Percentiles rank a stretch among this genome's conserved stretches.
Evolutionary conservation across 176 grass and related monocot genomes (phyloP).

Genomic region (Hyparrhenia diplandra): DNA sequence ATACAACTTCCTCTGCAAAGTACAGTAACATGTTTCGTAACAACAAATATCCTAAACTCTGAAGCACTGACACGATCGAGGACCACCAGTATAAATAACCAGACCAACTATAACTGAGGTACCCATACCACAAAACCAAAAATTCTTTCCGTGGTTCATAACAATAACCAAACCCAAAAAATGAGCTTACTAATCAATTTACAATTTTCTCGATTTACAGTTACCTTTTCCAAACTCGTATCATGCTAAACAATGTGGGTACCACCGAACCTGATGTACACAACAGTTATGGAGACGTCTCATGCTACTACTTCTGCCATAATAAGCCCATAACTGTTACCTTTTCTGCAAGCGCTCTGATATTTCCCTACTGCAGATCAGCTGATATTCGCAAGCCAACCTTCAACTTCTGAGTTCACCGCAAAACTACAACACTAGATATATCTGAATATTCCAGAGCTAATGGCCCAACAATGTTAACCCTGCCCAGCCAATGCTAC

Average conservation of each 20-base stretch:
- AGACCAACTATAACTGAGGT: background rate
- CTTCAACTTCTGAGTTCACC: conserved; percentile 1
- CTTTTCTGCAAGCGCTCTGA: background rate
- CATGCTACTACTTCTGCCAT: background rate
- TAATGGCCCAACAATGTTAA: background rate
- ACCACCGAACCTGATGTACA: background rate
- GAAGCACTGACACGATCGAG: background rate
- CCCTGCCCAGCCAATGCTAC: background rate
- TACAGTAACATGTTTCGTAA: background rate
- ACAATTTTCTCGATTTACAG: conserved; percentile 31
- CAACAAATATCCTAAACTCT: background rate
- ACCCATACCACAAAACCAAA: background rate
- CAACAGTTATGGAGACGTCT: background rate
- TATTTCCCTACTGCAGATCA: background rate
- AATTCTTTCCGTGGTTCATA: background rate
- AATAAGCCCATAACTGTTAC: background rate
- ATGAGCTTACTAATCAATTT: conserved; percentile 20
- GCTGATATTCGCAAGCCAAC: background rate
- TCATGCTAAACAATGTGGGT: background rate
- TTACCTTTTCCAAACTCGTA: background rate
- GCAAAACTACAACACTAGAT: conserved; percentile 12
- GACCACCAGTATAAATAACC: background rate
- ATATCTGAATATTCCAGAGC: background rate
- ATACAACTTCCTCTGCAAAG: background rate
- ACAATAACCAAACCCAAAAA: background rate